These are phyloP conservation scores for Saccharomycopsis sp. DNA, from an alignment of 805 yeast species.

Conservation along the genomic window DNA sequence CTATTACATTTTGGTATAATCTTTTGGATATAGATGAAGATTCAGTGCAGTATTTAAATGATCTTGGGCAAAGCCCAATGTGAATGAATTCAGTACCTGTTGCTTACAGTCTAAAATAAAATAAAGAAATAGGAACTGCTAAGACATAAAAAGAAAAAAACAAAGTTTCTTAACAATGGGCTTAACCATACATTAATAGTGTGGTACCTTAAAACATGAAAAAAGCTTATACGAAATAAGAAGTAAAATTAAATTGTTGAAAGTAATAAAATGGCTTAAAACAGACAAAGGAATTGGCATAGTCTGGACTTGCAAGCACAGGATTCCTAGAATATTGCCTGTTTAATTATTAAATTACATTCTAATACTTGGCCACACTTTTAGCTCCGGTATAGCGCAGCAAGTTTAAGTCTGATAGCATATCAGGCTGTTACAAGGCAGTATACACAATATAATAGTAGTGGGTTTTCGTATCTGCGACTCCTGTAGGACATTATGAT, in stretches of 20 bases:
- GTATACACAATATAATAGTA: not conserved
- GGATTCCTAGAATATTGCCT: not conserved
- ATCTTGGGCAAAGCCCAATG: not conserved
- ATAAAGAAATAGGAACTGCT: not conserved
- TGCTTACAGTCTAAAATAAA: not conserved
- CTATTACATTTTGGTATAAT: too few species aligned
- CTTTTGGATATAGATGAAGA: not conserved
- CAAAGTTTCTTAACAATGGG: not conserved
- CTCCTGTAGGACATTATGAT: too few species aligned
- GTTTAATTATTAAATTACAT: not conserved
- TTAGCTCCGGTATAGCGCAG: not conserved
- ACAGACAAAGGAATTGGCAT: conserved; percentile 1
- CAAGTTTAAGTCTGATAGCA: not conserved
- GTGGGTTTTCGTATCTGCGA: too few species aligned
- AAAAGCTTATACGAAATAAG: not conserved
- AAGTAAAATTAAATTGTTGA: not conserved
- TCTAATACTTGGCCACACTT: not conserved
- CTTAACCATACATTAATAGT: not conserved
- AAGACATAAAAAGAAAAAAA: not conserved
- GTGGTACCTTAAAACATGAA: not conserved
- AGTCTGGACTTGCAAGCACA: not conserved
- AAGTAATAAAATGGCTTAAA: conserved; percentile 1
- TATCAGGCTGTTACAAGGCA: not conserved
- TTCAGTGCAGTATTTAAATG: not conserved
- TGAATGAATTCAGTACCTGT: not conserved